phyloP scores from a whole-genome alignment of 2,329 filamentous ascomycete species.

The Hymenoscyphus occultus region DNA sequence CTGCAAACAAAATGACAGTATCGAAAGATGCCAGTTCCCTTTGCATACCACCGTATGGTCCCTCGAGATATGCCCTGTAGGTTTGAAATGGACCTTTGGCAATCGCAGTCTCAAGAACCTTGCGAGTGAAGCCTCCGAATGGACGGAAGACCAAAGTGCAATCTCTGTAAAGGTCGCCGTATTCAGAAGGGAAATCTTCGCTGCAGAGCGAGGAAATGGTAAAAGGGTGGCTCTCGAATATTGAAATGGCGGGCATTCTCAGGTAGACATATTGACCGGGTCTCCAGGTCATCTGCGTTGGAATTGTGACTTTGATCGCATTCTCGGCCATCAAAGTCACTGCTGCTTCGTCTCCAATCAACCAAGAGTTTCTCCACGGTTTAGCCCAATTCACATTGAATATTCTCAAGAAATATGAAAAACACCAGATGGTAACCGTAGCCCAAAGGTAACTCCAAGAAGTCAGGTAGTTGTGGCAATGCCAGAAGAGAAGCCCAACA shows the following conservation, averaged over 20 bases:
- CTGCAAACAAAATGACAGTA: constrained; percentile 87
- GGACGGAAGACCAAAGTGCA: constrained; percentile 90
- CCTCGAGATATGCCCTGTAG: constrained; percentile 88
- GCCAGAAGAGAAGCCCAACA: constrained; percentile 87
- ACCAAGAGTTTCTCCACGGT: constrained; percentile 73
- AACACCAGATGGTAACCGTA: constrained; percentile 72
- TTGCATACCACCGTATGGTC: constrained; percentile 92
- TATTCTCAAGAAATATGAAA: constrained; percentile 71
- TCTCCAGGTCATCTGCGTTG: constrained; percentile 88
- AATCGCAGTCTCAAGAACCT: constrained; percentile 77
- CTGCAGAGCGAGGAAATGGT: constrained; percentile 91
- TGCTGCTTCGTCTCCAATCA: constrained; percentile 88
- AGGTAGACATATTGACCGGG: constrained; percentile 95
- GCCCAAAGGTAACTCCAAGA: constrained; percentile 89
- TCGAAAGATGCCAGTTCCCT: constrained; percentile 88
- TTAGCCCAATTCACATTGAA: constrained; percentile 89
- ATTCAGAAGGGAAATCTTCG: constrained; percentile 88
- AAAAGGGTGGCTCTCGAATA: constrained; percentile 93
- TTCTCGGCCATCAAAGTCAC: constrained; percentile 88
- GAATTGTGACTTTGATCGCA: constrained; percentile 92
- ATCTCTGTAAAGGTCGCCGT: constrained; percentile 83
- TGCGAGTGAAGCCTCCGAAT: constrained; percentile 84
- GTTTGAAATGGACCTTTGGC: constrained; percentile 87
- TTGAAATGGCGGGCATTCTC: constrained; percentile 85
- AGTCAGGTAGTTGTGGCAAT: constrained; percentile 85